Evolutionary conservation across 176 grass and related monocot species (phyloP), one percentile per base, ranked within the genome.

Genomic region (Poa annua): DNA sequence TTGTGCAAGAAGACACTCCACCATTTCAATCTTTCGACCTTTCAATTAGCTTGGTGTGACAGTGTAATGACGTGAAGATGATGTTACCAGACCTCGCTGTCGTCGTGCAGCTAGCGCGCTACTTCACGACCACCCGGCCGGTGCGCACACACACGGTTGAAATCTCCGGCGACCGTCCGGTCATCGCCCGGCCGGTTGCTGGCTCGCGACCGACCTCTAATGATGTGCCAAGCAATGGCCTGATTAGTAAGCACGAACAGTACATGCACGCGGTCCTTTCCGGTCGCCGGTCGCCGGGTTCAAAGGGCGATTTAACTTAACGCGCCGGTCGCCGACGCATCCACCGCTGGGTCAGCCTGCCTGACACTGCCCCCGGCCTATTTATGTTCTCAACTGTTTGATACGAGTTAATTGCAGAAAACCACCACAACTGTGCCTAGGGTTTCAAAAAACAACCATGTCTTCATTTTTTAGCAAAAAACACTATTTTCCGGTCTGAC

Each of bases 251-350:
- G 79, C 83, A 79, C 62, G 71, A 77, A 49, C 6, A n/a, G n/a
- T n/a, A 26, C 5, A 34, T 45, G 44, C 9, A 48, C 11, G 3
- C 9, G 21, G 42, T 25, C 38, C 1, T 47, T 77, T n/a, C 15
- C 22, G 59, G 74, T 90, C 79, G 74, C 74, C 83, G 74, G n/a
- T n/a, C n/a, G n/a, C n/a, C n/a, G n/a, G n/a, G n/a, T n/a, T n/a
- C n/a, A n/a, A n/a, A n/a, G n/a, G n/a, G n/a, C n/a, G 36, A 19
- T 83, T 79, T 86, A 59, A 86, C 25, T 79, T 86, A 59, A 86
- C 25, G 25, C 39, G 15, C 15, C 22, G 59, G 74, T 90, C 79
- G 74, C 74, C 83, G 74, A 79, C 4, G 26, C 74, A 67, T 83
- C 79, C 65, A 67, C 57, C 66, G 56, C 39, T 60, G 57, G 59